Conservation (phyloP, 23 red algal species). For the Gracilaria domingensis region DNA sequence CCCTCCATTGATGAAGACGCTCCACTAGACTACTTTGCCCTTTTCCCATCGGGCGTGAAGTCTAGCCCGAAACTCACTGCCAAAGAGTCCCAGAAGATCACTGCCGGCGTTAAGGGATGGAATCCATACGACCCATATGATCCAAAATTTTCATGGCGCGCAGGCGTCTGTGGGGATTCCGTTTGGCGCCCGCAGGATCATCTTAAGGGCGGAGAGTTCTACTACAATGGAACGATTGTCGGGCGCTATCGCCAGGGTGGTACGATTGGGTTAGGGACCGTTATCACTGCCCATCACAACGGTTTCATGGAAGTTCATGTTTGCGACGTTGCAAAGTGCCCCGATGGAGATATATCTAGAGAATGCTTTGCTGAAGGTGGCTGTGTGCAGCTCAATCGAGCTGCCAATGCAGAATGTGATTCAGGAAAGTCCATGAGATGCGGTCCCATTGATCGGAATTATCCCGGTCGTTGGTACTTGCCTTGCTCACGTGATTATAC, state of each 20-base stretch:
- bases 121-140: slow-evolving; percentile 48
- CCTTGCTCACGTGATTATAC: slow-evolving; percentile 46
- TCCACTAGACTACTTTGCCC: slow-evolving; percentile 57
- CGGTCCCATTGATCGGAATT: slow-evolving; percentile 58
- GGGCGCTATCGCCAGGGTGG: slow-evolving; percentile 36
- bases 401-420: slow-evolving; percentile 52
- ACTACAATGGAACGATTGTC: slow-evolving; percentile 19
- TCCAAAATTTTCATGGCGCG: slow-evolving; percentile 31
- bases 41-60: slow-evolving; percentile 46
- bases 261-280: slow-evolving; percentile 35
- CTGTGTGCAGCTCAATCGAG: slow-evolving; percentile 60
- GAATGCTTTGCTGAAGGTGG: slow-evolving; percentile 38
- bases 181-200: slow-evolving; percentile 42
- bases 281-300: slow-evolving; percentile 64
- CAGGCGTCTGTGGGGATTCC: slow-evolving; percentile 57
- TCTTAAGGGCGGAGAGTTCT: slow-evolving; percentile 41
- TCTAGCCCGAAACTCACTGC: slow-evolving; percentile 1
- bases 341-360: slow-evolving; percentile 30
- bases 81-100: slow-evolving; percentile 18
- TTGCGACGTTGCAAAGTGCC: slow-evolving; percentile 51
- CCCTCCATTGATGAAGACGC: background rate
- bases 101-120: slow-evolving; percentile 47
- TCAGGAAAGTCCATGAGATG: slow-evolving; percentile 33
- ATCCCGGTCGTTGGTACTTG: slow-evolving; percentile 71
- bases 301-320: slow-evolving; percentile 71